Evolutionary conservation across 306 rosid genomes (phyloP).

Genomic region (Cucurbita moschata): DNA sequence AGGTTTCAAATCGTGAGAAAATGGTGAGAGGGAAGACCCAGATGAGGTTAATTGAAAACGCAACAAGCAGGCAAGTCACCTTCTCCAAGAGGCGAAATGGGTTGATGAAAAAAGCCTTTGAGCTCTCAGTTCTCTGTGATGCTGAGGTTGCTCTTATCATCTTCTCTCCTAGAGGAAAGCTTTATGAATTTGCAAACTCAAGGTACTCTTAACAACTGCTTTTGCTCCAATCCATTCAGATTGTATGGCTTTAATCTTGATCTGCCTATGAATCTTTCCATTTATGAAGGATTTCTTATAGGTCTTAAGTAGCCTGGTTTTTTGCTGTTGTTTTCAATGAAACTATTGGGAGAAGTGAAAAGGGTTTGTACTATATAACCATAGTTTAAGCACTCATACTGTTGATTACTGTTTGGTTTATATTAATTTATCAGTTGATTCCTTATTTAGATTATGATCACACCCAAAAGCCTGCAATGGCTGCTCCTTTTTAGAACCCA

Average conservation of each 20-base stretch:
- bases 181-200: constrained; percentile 15
- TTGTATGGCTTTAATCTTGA: background rate
- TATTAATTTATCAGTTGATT: background rate
- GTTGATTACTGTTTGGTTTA: background rate
- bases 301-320: background rate
- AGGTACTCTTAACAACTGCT: background rate
- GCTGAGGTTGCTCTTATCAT: constrained; percentile 5
- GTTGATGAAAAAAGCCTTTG: constrained; percentile 40
- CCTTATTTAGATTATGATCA: background rate
- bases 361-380: background rate
- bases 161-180: constrained; percentile 44
- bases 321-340: background rate
- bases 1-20: background rate
- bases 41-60: constrained; percentile 71
- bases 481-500: background rate
- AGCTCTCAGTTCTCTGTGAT: constrained; percentile 1
- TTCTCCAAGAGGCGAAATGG: constrained; percentile 23
- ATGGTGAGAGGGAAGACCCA: constrained; percentile 91
- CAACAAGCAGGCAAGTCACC: constrained; percentile 74
- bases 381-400: background rate
- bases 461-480: background rate
- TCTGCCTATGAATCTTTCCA: background rate
- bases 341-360: background rate
- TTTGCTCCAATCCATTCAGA: background rate
- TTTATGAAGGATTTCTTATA: background rate